Conservation (phyloP, 805 yeast species). For the Wickerhamiella bombiphila region DNA sequence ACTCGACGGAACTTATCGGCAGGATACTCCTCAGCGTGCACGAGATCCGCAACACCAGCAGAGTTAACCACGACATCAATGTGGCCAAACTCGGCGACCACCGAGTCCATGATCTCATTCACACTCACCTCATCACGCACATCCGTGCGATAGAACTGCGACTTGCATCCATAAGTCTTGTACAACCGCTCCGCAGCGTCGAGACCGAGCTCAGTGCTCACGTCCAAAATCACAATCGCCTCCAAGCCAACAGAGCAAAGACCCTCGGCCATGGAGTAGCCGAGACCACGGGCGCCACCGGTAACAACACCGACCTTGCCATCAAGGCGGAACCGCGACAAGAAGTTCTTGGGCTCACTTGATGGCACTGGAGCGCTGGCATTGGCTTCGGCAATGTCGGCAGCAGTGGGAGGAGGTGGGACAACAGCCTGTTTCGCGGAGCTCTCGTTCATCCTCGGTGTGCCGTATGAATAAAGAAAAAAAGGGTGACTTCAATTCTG, state of each 20-base stretch:
- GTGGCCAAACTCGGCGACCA: conserved; percentile 39
- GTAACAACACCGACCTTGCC: conserved; percentile 51
- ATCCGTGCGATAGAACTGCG: conserved; percentile 51
- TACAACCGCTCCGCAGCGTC: conserved; percentile 44
- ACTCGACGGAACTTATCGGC: conserved; percentile 48
- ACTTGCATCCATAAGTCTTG: conserved; percentile 37
- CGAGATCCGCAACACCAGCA: conserved; percentile 56
- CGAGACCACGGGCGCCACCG: conserved; percentile 58
- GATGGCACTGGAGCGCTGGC: conserved; percentile 22
- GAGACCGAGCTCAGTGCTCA: conserved; percentile 45
- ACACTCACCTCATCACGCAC: conserved; percentile 40
- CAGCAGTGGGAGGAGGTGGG: conserved; percentile 28
- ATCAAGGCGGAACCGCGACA: conserved; percentile 37
- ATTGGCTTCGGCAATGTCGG: conserved; percentile 26
- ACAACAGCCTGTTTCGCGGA: conserved; percentile 26
- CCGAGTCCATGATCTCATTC: conserved; percentile 35
- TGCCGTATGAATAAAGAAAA: no score
- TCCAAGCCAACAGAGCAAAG: conserved; percentile 39
- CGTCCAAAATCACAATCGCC: conserved; percentile 40
- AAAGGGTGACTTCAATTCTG: no score
- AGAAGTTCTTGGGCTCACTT: conserved; percentile 25
- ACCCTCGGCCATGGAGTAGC: conserved; percentile 46
- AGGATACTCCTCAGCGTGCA: conserved; percentile 56
- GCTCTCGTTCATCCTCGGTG: conserved; percentile 6
- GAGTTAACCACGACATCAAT: conserved; percentile 45